Conservation (phyloP, 441 rosid genomes). For the Gossypium lobatum region DNA sequence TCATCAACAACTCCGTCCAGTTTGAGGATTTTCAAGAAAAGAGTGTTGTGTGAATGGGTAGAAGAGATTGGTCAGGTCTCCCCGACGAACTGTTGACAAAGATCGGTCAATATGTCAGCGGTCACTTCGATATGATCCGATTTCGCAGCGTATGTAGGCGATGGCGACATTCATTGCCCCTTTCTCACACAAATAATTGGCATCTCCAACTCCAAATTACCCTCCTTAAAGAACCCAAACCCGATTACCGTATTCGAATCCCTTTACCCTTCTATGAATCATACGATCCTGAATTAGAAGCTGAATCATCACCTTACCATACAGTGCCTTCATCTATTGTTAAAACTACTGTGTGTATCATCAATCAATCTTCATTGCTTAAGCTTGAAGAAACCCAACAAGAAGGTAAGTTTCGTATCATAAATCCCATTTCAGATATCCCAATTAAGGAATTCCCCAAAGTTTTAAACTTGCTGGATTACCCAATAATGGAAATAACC, state of each 20-base stretch:
- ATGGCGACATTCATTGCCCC: neutral
- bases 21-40: neutral
- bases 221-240: neutral
- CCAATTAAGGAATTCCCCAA: neutral
- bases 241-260: neutral
- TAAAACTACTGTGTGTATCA: neutral
- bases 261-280: too few relatives aligned
- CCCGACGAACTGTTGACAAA: neutral
- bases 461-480: neutral
- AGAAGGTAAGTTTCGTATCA: neutral
- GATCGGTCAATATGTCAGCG: neutral
- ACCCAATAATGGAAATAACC: neutral
- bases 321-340: neutral
- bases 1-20: too few relatives aligned
- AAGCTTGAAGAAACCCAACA: neutral
- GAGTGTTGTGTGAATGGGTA: neutral
- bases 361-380: neutral
- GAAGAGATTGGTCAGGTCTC: neutral
- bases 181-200: neutral
- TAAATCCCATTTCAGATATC: neutral
- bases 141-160: neutral
- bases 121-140: conserved; percentile 1
- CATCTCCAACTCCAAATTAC: neutral
- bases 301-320: too few relatives aligned
- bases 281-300: too few relatives aligned